Base-by-base conservation (phyloP, 1,139 yeast species). In the Entelexis sorbosivorans region DNA sequence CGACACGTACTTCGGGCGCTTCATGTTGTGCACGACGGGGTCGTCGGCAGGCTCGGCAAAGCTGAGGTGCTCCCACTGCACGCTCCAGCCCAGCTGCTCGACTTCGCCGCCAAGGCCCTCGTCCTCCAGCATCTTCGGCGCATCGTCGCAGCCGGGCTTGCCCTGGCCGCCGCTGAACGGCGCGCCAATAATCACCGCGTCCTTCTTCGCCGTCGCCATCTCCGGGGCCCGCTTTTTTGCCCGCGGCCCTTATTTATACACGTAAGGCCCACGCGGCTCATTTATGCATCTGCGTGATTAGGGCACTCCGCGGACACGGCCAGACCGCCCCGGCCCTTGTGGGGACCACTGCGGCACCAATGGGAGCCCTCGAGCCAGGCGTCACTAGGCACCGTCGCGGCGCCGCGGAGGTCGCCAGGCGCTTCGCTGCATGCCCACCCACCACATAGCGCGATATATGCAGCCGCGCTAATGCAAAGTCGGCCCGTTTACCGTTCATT, bases 141-240 rank as follows among this genome's bases (percentile, higher is more conserved):
- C 98, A 53, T 80, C 76, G 63, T 89, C 97, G 38, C 89, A 96
- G 52, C 98, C 98, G 34, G 82, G 78, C 63, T 85, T 84, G 49
- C 89, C 93, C 68, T 89, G 98, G 54, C 98, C 98, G n/a, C 96
- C 97, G 35, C 89, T 80, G 66, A 88, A 88, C 50, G 96, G 96
- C 0, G 95, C 96, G 28, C 81, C 73, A 58, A 88, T 77, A 52
- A 88, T 50, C 9, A 47, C 47, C 2, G 45, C 52, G 3, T 48
- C 52, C 29, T 52, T 52, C 16, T 38, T 43, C 2, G 40, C 19
- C 29, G 19, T 36, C 28, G 16, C 28, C 28, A 20, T 20, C 24
- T 22, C 24, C 24, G 24, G 4, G 24, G 4, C 6, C 6, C 6
- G 4, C 24, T 22, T 22, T 35, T 14, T 35, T 35, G n/a, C 8